phyloP scores from a whole-genome alignment of 345 rosid genomes.

The Nephelium lappaceum region DNA sequence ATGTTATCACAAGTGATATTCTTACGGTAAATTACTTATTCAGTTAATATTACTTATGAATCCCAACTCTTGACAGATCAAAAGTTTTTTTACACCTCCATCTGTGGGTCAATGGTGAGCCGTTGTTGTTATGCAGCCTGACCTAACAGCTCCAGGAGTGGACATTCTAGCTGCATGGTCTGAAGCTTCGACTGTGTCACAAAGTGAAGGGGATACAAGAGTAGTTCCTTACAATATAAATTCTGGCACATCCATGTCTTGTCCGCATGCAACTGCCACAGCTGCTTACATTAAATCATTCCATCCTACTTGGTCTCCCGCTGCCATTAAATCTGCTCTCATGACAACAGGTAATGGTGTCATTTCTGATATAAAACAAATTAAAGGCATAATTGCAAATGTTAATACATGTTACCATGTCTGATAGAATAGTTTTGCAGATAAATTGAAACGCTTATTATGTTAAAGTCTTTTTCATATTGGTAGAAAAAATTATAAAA shows the following conservation, averaged over 20 bases:
- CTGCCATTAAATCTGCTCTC: conserved; percentile 43
- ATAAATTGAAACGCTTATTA: too few relatives aligned
- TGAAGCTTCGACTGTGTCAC: conserved; percentile 11
- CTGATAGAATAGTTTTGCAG: too few relatives aligned
- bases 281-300: conserved; percentile 41
- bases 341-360: conserved; percentile 43
- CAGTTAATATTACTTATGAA: too few relatives aligned
- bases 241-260: conserved; percentile 51
- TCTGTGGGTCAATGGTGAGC: too few relatives aligned
- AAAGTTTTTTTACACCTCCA: too few relatives aligned
- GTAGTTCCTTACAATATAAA: conserved; percentile 30
- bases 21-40: conserved; percentile 26
- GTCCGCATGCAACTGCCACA: conserved; percentile 36
- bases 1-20: conserved; percentile 30
- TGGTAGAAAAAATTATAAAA: too few relatives aligned
- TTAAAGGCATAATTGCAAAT: too few relatives aligned
- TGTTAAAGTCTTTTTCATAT: too few relatives aligned
- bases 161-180: conserved; percentile 51
- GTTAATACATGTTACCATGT: too few relatives aligned
- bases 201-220: conserved; percentile 25
- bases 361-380: neutral
- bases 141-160: conserved; percentile 38
- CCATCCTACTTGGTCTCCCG: conserved; percentile 43
- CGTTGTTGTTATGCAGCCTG: conserved; percentile 33
- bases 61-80: too few relatives aligned